Conservation (phyloP, 2,329 filamentous ascomycete genomes). For the Pezicula carpinea region DNA sequence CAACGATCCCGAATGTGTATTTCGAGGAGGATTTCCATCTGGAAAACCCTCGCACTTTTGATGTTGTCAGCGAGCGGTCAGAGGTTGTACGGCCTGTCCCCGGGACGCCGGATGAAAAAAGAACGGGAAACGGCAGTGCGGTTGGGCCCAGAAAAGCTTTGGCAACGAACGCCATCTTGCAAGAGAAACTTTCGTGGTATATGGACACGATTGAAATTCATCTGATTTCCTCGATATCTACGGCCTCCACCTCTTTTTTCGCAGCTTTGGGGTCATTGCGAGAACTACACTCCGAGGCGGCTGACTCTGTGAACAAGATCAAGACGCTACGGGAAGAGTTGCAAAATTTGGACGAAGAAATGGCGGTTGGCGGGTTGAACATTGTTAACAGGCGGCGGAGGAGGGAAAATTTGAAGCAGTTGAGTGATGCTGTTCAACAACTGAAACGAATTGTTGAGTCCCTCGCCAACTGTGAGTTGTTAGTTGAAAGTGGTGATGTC, state of each 20-base stretch:
- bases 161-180: constrained; percentile 92
- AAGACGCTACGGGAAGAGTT: constrained; percentile 76
- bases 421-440: constrained; percentile 80
- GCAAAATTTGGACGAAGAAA: constrained; percentile 75
- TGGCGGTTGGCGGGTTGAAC: constrained; percentile 79
- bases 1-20: constrained; percentile 88
- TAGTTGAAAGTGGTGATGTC: constrained; percentile 80
- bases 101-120: constrained; percentile 48
- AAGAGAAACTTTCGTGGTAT: constrained; percentile 99
- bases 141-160: constrained; percentile 74
- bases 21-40: constrained; percentile 94
- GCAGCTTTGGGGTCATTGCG: constrained; percentile 86
- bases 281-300: constrained; percentile 86
- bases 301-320: constrained; percentile 85
- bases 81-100: constrained; percentile 76
- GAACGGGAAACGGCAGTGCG: constrained; percentile 50
- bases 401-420: constrained; percentile 76
- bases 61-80: constrained; percentile 91
- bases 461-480: constrained; percentile 69
- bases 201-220: constrained; percentile 99
- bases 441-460: constrained; percentile 73
- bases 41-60: constrained; percentile 93
- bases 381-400: constrained; percentile 79
- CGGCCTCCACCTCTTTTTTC: constrained; percentile 93
- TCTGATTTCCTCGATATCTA: constrained; percentile 91